Percentiles rank a stretch among this genome's conserved stretches.
Conservation (phyloP, 1,139 yeast genomes). For the Candida buenavistaensis region DNA sequence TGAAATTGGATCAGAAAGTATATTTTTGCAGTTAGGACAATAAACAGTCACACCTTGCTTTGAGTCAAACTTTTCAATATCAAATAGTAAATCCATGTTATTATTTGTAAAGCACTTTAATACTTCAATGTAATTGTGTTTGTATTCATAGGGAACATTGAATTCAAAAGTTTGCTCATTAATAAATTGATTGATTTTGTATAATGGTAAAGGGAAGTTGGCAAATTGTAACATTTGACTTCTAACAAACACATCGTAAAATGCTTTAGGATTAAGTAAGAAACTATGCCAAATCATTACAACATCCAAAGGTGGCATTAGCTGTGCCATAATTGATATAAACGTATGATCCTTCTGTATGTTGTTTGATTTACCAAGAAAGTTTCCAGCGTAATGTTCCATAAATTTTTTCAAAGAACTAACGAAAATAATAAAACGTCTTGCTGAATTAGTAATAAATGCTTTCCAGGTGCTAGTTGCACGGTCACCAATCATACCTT, state of each 20-base stretch:
- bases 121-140: constrained; percentile 1
- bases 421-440: constrained; percentile 29
- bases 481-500: constrained; percentile 6
- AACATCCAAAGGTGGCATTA: constrained; percentile 35
- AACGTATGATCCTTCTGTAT: constrained; percentile 3
- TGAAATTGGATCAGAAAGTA: constrained; percentile 14
- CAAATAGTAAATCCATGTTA: constrained; percentile 2
- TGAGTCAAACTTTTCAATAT: not conserved
- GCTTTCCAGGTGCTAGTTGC: constrained; percentile 27
- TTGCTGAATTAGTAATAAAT: constrained; percentile 28
- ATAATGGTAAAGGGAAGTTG: constrained; percentile 27
- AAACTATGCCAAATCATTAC: constrained; percentile 41
- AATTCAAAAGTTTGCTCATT: constrained; percentile 22
- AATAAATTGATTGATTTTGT: constrained; percentile 21
- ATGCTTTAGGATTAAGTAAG: constrained; percentile 18
- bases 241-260: constrained; percentile 29
- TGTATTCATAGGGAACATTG: constrained; percentile 12
- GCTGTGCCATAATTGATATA: constrained; percentile 1
- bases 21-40: constrained; percentile 22
- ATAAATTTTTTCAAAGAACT: constrained; percentile 16
- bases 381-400: not conserved
- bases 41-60: constrained; percentile 5
- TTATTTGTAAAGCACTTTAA: constrained; percentile 1
- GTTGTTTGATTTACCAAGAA: not conserved
- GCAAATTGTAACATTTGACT: constrained; percentile 23